Conservation (phyloP, 1,284 basidiomycete genomes). For the Rhodotorula sp. region DNA sequence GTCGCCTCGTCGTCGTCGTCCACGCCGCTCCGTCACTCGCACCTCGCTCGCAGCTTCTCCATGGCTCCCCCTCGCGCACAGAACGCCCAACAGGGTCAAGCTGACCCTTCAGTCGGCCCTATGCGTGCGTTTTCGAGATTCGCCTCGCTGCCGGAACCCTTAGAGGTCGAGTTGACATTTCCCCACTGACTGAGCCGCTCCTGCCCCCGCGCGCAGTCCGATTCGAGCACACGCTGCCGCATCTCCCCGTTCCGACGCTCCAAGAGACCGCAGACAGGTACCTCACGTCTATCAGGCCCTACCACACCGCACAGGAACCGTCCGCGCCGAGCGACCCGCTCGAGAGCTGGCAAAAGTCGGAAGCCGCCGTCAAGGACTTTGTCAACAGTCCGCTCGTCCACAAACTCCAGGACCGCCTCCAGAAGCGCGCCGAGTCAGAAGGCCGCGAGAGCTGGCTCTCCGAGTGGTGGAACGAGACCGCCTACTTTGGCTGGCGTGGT, state of each 20-base stretch:
- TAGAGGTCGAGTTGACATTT: neutral
- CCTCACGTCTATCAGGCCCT: conserved; percentile 74
- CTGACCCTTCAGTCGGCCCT: conserved; percentile 15
- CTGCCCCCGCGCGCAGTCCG: conserved; percentile 23
- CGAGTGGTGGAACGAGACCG: conserved; percentile 97
- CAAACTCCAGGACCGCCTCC: conserved; percentile 75
- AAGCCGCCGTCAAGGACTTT: conserved; percentile 65
- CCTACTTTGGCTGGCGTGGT: conserved; percentile 60
- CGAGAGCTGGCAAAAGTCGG: conserved; percentile 35
- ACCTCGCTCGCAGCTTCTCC: conserved; percentile 1
- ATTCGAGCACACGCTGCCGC: conserved; percentile 67
- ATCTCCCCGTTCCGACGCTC: conserved; percentile 78
- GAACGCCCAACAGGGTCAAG: neutral
- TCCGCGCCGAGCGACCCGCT: conserved; percentile 37
- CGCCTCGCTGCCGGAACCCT: neutral
- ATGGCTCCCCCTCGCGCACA: conserved; percentile 1
- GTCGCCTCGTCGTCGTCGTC: conserved; percentile 1
- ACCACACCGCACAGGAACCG: conserved; percentile 61
- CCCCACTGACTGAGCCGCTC: conserved; percentile 5
- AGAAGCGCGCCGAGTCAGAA: conserved; percentile 60
- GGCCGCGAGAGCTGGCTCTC: conserved; percentile 75
- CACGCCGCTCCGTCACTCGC: conserved; percentile 2
- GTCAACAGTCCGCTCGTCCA: conserved; percentile 65
- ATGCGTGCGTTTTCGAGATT: conserved; percentile 12
- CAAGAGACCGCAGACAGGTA: conserved; percentile 79